Evolutionary conservation across 2,329 filamentous ascomycete genomes (phyloP).

Genomic region (Colletotrichum euphorbiae): DNA sequence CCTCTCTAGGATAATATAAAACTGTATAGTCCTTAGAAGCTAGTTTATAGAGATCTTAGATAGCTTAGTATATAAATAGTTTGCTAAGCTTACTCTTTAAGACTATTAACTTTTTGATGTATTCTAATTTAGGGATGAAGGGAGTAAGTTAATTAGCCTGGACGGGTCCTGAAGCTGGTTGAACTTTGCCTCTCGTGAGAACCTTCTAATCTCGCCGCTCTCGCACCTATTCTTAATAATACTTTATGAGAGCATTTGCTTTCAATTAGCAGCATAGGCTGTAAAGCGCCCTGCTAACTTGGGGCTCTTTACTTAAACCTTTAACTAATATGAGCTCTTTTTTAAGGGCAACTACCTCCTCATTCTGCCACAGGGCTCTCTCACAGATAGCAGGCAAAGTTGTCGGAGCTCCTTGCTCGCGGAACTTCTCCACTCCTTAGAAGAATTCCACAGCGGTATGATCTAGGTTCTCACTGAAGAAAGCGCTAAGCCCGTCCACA

Average conservation of each 20-base stretch:
- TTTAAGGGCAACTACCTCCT: constrained; percentile 1
- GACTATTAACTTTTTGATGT: not conserved
- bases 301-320: not conserved
- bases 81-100: not conserved
- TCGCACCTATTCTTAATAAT: not conserved
- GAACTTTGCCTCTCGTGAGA: not conserved
- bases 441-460: too few species aligned
- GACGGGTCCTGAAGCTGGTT: not conserved
- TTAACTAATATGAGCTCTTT: not conserved
- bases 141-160: not conserved
- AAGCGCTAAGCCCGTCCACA: too few species aligned
- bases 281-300: not conserved
- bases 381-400: not conserved
- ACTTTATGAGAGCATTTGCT: not conserved
- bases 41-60: not conserved
- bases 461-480: too few species aligned
- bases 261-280: not conserved
- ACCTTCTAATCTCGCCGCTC: constrained; percentile 6
- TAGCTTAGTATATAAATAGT: not conserved
- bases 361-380: not conserved
- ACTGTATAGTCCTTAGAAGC: not conserved
- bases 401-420: too few species aligned
- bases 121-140: not conserved
- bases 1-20: constrained; percentile 2
- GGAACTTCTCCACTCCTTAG: too few species aligned